phyloP scores from a whole-genome alignment of 495 filamentous ascomycete genomes.

The Annulohypoxylon nitens region DNA sequence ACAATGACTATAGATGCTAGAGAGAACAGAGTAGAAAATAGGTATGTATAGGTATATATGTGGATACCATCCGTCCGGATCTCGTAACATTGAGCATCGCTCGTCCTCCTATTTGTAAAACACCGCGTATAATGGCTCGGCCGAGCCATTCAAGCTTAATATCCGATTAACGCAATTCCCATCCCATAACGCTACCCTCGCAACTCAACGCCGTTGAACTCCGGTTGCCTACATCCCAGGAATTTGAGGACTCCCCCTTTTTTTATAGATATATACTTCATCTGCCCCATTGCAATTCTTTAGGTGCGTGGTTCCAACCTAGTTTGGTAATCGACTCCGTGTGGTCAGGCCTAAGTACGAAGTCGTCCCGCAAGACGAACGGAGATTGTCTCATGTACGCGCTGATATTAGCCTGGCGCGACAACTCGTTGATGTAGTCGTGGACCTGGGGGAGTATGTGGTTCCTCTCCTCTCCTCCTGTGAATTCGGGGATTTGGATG shows the following conservation, averaged over 20 bases:
- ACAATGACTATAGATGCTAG: no score
- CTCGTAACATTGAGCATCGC: neutral
- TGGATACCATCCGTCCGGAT: neutral
- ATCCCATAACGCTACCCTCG: neutral
- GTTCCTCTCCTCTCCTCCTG: constrained; percentile 55
- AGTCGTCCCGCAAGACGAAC: constrained; percentile 41
- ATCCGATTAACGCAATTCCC: neutral
- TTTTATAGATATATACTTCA: no score
- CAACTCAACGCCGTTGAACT: neutral
- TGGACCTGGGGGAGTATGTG: constrained; percentile 62
- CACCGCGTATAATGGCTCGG: neutral
- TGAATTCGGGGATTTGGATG: constrained; percentile 82
- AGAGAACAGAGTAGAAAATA: neutral
- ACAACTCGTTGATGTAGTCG: constrained; percentile 62
- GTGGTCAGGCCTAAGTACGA: neutral
- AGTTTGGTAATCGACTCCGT: neutral
- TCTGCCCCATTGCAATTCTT: neutral
- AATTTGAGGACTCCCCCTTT: neutral
- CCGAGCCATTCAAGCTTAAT: neutral
- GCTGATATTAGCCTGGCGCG: constrained; percentile 61
- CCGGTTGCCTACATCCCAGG: neutral
- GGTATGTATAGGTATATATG: neutral
- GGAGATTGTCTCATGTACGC: constrained; percentile 56
- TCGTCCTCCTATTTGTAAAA: neutral
- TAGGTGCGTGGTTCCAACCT: neutral